A percentile compares a stretch with the other conserved stretches of the same genome.
These are phyloP conservation scores for Aspergillus amoenus DNA, from an alignment of 2,329 filamentous ascomycete species.

Conservation along the genomic window DNA sequence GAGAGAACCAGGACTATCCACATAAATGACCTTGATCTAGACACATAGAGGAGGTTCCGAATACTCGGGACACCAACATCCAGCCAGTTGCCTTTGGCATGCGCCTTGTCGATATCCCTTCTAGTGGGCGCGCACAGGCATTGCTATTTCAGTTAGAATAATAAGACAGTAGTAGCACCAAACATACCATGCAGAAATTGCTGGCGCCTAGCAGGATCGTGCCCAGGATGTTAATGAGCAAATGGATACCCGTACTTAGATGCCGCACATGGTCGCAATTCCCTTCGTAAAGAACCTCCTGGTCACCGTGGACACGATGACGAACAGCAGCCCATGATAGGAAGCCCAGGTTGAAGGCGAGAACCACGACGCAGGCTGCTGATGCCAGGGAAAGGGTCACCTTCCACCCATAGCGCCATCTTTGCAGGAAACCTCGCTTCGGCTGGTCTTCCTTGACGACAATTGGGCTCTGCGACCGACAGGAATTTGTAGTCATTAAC, in stretches of 20 bases:
- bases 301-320: neutral
- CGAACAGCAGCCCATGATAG: neutral
- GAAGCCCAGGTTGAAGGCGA: neutral
- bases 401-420: neutral
- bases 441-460: neutral
- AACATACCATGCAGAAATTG: constrained; percentile 47
- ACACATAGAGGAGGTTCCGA: constrained; percentile 23
- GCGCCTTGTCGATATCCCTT: constrained; percentile 50
- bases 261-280: constrained; percentile 7
- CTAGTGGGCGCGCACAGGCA: constrained; percentile 52
- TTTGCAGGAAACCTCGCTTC: neutral
- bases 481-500: no score
- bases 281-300: constrained; percentile 11
- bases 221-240: constrained; percentile 50
- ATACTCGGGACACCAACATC: constrained; percentile 45
- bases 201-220: constrained; percentile 48
- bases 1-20: constrained; percentile 15
- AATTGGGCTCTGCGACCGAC: no score
- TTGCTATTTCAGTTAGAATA: constrained; percentile 33
- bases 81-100: constrained; percentile 42
- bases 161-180: no score
- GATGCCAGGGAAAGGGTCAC: neutral
- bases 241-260: constrained; percentile 35
- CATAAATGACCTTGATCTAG: constrained; percentile 31
- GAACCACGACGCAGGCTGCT: neutral